Base-by-base conservation (phyloP, 768 basidiomycete genomes). In the Amanita fuliginea region DNA sequence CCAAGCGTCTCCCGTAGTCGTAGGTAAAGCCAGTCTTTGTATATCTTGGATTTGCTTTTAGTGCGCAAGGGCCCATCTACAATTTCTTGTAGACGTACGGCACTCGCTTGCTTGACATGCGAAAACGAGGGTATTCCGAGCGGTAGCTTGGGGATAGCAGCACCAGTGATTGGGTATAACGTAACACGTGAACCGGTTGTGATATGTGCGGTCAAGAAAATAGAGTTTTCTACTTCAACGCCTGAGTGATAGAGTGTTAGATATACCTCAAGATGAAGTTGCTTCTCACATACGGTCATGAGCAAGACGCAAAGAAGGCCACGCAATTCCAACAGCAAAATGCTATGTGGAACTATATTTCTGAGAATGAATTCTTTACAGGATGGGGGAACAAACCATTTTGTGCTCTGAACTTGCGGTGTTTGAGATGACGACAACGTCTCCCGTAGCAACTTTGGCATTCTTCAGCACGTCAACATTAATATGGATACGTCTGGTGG, bases 231-330 rank as follows among this genome's bases (percentile, higher is more conserved):
- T 47, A 82, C 60, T 33, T 71, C 63, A 52, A 85, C 64, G 55
- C 64, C 86, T 89, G 54, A 41, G 57, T 42, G 16, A 28, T 37
- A 41, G 43, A 46, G 52, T 19, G 28, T 37, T 22, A 39, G 14
- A 42, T 36, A 36, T 34, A 6, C 34, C 43, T 26, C 21, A 42
- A 7, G 22, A 44, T 37, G 28, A 28, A 32, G 37, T 51, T 42
- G 26, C 8, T 43, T 34, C 48, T 48, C 52, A 71, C 80, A 58
- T 62, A 84, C 87, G 67, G 53, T 79, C 75, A 46, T 70, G 71
- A 22, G 77, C 60, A 48, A 81, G 47, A 6, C 85, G 82, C 40
- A 73, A 57, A 34, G 81, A 83, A n/a, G 86, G 86, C 87, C 87
- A 90, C 56, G 76, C 73, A 41, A 80, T 66, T 4, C 87, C 88